A percentile compares a stretch with the other conserved stretches of the same genome.
Conservation (phyloP, 495 filamentous ascomycete genomes). For the Aspergillus kassunensis region DNA sequence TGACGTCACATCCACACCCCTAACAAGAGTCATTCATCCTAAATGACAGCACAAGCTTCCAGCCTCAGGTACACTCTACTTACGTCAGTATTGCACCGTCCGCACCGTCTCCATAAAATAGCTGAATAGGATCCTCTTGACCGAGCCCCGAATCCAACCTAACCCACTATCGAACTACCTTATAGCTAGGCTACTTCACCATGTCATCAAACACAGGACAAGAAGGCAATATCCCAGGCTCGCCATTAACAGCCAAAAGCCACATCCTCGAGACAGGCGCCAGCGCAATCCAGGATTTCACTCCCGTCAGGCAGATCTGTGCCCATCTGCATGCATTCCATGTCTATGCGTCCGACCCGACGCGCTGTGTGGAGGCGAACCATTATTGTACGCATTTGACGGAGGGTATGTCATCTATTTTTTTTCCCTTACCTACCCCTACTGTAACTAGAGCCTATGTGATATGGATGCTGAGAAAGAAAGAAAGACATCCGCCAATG, state of each 20-base stretch:
- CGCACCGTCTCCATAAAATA: not conserved
- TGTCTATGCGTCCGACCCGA: slow-evolving; percentile 66
- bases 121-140: no score
- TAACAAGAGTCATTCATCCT: no score
- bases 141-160: no score
- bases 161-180: no score
- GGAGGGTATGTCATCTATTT: slow-evolving; percentile 41
- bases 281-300: slow-evolving; percentile 60
- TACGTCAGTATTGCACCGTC: not conserved
- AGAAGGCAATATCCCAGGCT: slow-evolving; percentile 39
- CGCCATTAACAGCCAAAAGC: slow-evolving; percentile 51
- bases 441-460: no score
- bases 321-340: slow-evolving; percentile 86
- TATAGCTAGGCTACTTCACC: no score
- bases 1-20: slow-evolving; percentile 1
- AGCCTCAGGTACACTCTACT: not conserved
- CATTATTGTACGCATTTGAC: slow-evolving; percentile 84
- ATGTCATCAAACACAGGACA: slow-evolving; percentile 10
- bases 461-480: no score
- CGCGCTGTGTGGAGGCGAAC: slow-evolving; percentile 68
- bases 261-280: slow-evolving; percentile 65
- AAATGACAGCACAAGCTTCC: no score
- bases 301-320: slow-evolving; percentile 72
- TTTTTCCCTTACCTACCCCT: not conserved
- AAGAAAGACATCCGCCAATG: slow-evolving; percentile 66